A percentile compares a stretch with the other conserved stretches of the same genome.
Evolutionary conservation across 345 rosid genomes (phyloP).

Genomic region (Rhodomyrtus tomentosa): DNA sequence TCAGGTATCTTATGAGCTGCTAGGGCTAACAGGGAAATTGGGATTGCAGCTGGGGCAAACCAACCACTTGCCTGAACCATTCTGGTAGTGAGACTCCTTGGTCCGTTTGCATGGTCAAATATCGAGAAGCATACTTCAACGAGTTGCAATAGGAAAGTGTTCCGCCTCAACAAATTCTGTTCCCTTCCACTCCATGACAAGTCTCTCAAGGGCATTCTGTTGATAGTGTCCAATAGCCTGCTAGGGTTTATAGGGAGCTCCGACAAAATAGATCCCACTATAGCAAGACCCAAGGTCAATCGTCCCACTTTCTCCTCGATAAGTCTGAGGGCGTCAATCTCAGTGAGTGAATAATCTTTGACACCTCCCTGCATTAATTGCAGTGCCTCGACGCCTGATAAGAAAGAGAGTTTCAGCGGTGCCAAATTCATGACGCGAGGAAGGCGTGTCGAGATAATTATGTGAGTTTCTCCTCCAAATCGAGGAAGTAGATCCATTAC

Average conservation of each 20-base stretch:
- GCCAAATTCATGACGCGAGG: slow-evolving; percentile 80
- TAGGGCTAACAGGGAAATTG: slow-evolving; percentile 49
- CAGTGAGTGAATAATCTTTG: slow-evolving; percentile 51
- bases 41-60: slow-evolving; percentile 83
- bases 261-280: slow-evolving; percentile 70
- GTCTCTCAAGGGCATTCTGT: slow-evolving; percentile 75
- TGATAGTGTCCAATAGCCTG: slow-evolving; percentile 74
- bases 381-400: slow-evolving; percentile 84
- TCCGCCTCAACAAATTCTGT: slow-evolving; percentile 29
- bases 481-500: slow-evolving; percentile 98
- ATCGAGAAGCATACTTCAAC: slow-evolving; percentile 94
- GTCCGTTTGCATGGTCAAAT: slow-evolving; percentile 88
- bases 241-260: slow-evolving; percentile 91
- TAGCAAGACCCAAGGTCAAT: slow-evolving; percentile 64
- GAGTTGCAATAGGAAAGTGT: slow-evolving; percentile 61
- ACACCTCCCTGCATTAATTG: slow-evolving; percentile 63
- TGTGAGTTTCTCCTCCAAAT: slow-evolving; percentile 88
- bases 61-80: slow-evolving; percentile 88
- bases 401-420: slow-evolving; percentile 64
- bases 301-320: slow-evolving; percentile 86
- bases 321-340: slow-evolving; percentile 59
- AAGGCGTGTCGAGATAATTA: slow-evolving; percentile 67
- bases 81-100: slow-evolving; percentile 80
- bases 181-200: slow-evolving; percentile 50
- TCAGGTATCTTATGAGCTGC: slow-evolving; percentile 81